Evolutionary conservation across 257 asterid genomes (phyloP).

Genomic region (Striga asiatica): DNA sequence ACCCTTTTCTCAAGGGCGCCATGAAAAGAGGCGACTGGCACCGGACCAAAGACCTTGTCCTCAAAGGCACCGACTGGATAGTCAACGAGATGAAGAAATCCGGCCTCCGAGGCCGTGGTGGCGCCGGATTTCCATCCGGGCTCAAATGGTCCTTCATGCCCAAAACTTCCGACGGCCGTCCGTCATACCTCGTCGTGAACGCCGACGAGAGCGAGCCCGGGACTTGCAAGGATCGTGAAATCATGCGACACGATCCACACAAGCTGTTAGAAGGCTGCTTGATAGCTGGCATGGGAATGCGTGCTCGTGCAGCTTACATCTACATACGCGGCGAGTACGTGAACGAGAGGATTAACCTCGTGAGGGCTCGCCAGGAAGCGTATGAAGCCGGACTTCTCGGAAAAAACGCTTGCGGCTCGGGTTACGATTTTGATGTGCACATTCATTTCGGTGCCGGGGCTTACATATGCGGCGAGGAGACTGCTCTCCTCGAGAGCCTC

Average conservation of each 20-base stretch:
- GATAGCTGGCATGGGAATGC: conserved; percentile 98
- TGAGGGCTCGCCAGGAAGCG: conserved; percentile 86
- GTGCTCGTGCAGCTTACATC: conserved; percentile 94
- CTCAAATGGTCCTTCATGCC: conserved; percentile 99
- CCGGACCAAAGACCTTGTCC: conserved; percentile 84
- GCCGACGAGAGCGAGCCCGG: conserved; percentile 99
- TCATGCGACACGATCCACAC: conserved; percentile 99
- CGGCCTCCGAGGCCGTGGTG: conserved; percentile 99
- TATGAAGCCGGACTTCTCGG: conserved; percentile 82
- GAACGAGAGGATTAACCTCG: conserved; percentile 79
- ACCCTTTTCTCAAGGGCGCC: conserved; percentile 96
- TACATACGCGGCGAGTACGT: conserved; percentile 97
- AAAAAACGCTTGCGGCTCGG: conserved; percentile 97
- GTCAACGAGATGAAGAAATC: conserved; percentile 93
- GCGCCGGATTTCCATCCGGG: conserved; percentile 98
- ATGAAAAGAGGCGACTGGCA: conserved; percentile 98
- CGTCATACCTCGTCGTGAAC: conserved; percentile 94
- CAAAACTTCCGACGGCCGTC: conserved; percentile 89
- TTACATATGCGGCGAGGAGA: conserved; percentile 97
- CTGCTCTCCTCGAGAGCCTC: conserved; percentile 96
- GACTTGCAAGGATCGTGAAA: conserved; percentile 94
- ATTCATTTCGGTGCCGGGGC: conserved; percentile 98
- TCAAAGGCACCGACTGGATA: conserved; percentile 91
- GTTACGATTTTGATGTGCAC: conserved; percentile 90
- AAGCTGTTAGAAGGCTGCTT: conserved; percentile 91